Evolutionary conservation across 768 basidiomycete species (phyloP).

Genomic region (Trametes cingulata): DNA sequence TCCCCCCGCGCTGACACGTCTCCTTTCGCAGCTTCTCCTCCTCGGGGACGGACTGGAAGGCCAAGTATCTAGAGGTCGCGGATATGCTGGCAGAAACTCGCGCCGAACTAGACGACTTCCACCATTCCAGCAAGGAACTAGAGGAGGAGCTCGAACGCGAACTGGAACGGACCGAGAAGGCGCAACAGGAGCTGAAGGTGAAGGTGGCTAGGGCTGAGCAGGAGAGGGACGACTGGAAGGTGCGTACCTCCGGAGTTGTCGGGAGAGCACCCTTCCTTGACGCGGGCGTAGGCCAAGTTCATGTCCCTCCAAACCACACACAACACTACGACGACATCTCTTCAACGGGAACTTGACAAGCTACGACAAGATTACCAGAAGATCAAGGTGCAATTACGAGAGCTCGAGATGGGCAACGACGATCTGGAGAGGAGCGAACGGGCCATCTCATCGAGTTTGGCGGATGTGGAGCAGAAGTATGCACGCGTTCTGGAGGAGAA

Average conservation of each 20-base stretch:
- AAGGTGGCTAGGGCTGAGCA: conserved; percentile 69
- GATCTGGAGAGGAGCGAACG: conserved; percentile 95
- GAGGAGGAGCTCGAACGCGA: conserved; percentile 94
- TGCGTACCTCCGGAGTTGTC: conserved; percentile 36
- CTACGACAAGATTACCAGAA: conserved; percentile 73
- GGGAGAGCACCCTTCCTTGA: conserved; percentile 14
- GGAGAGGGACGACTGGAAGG: conserved; percentile 94
- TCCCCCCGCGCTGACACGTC: conserved; percentile 15
- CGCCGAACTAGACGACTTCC: conserved; percentile 84
- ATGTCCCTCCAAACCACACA: conserved; percentile 87
- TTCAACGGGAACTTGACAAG: conserved; percentile 89
- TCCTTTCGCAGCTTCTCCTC: conserved; percentile 52
- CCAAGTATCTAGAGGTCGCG: conserved; percentile 79
- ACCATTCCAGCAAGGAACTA: conserved; percentile 84
- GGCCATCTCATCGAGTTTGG: conserved; percentile 78
- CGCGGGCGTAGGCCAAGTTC: conserved; percentile 63
- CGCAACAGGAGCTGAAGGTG: conserved; percentile 76
- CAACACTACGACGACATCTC: conserved; percentile 85
- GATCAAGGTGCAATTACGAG: conserved; percentile 72
- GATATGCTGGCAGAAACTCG: conserved; percentile 85
- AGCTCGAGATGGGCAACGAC: conserved; percentile 97
- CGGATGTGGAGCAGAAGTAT: conserved; percentile 86
- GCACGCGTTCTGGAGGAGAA: conserved; percentile 93
- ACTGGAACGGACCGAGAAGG: conserved; percentile 82
- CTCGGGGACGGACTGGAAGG: conserved; percentile 67